Base-by-base conservation (phyloP, 2,329 filamentous ascomycete species). In the Sordariomycetes sp. region DNA sequence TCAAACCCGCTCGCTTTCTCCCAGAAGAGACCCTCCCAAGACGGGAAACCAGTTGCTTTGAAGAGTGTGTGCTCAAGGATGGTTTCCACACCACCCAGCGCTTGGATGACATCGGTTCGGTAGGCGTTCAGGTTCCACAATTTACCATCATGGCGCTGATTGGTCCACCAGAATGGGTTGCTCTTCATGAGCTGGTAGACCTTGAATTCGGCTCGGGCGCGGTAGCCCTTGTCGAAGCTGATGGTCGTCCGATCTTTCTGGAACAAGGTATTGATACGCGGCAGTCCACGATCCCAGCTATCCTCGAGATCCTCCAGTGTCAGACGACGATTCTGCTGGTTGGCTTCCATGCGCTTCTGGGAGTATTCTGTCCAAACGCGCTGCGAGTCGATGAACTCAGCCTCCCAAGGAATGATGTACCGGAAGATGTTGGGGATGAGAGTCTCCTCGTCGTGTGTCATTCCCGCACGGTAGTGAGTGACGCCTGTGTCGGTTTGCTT, bases 151-250 rank as follows among this genome's bases (percentile, higher is more conserved):
- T 98, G 93, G 25, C 92, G 73, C 58, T 96, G 90, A 49, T 85
- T 94, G 4, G 92, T 98, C 92, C 92, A 98, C 87, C 88, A 95
- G 70, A 96, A 96, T 0, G 92, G 92, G 54, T 96, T 95, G 61
- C 83, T 93, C 75, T 94, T 95, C 90, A 98, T 96, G 40, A 96
- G 70, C 57, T 96, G 90, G 54, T 96, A 98, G 20, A 92, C 80
- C 69, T 98, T 98, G 69, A 98, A 98, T 57, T 98, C 92, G 9
- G 90, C 86, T 35, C 92, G 75, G 11, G 88, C 80, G 46, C 92
- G 82, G 79, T 96, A 98, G 35, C 92, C 92, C 63, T 98, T 98
- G 66, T 98, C 92, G 51, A 98, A 98, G 51, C 86, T 94, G 42
- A 98, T 72, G 0, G 92, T 98, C 57, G 87, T 95, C 50, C 92